Conservation (phyloP, 768 basidiomycete species). For the Boletus eberwhitei region DNA sequence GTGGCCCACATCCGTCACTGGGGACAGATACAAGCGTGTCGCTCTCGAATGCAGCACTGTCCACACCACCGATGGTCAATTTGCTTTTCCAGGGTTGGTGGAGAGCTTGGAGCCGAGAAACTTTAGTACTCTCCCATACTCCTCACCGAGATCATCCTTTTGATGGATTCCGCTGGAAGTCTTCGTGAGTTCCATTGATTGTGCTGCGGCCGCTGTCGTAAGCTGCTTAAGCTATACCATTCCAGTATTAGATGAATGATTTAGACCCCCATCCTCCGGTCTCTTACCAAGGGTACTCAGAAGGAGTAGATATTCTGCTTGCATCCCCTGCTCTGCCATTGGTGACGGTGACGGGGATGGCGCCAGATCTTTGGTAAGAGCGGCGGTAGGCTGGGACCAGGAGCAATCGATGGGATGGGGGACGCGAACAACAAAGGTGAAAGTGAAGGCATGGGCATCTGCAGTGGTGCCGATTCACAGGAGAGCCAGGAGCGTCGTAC, state of each 20-base stretch:
- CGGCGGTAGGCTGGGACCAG: slow-evolving; percentile 2
- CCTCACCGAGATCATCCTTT: slow-evolving; percentile 44
- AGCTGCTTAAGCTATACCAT: slow-evolving; percentile 42
- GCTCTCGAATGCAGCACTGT: too few species aligned
- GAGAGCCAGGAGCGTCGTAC: slow-evolving; percentile 63
- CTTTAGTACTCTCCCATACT: slow-evolving; percentile 40
- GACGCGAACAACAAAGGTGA: slow-evolving; percentile 19
- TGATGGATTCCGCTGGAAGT: slow-evolving; percentile 37
- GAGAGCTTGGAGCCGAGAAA: slow-evolving; percentile 49
- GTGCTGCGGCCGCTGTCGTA: slow-evolving; percentile 38
- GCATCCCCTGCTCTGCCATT: slow-evolving; percentile 58
- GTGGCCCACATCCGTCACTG: slow-evolving; percentile 27
- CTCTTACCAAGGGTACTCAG: slow-evolving; percentile 47
- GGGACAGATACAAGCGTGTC: slow-evolving; percentile 36
- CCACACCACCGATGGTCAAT: slow-evolving; percentile 29
- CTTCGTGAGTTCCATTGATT: slow-evolving; percentile 36
- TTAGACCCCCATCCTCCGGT: slow-evolving; percentile 53
- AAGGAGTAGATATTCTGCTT: slow-evolving; percentile 57
- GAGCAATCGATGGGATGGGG: neutral
- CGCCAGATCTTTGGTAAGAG: neutral
- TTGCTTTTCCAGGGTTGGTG: slow-evolving; percentile 14
- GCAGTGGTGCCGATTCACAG: slow-evolving; percentile 35
- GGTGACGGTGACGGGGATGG: slow-evolving; percentile 13
- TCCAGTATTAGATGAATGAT: neutral
- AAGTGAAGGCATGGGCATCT: slow-evolving; percentile 12